phyloP scores from a whole-genome alignment of 2,329 filamentous ascomycete species.

The Acephala macrosclerotiorum region DNA sequence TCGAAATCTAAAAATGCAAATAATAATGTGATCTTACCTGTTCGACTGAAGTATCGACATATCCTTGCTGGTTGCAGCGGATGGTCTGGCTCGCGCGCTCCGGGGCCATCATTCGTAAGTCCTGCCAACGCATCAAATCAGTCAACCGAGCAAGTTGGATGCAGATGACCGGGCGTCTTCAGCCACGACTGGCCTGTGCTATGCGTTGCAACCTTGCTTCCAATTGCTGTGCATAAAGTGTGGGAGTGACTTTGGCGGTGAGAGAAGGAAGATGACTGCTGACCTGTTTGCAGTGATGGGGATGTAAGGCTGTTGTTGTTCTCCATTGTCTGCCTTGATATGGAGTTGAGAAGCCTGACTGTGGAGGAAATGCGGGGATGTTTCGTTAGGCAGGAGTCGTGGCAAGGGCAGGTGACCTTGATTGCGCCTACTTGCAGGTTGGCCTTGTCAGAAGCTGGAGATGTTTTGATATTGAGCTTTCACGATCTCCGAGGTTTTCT shows the following conservation, averaged over 20 bases:
- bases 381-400: slow-evolving; percentile 4
- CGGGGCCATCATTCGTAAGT: slow-evolving; percentile 35
- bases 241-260: slow-evolving; percentile 23
- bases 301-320: slow-evolving; percentile 17
- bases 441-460: slow-evolving; percentile 6
- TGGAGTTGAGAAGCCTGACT: background rate
- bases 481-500: background rate
- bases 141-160: slow-evolving; percentile 23
- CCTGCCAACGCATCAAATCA: slow-evolving; percentile 41
- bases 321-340: slow-evolving; percentile 9
- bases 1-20: slow-evolving; percentile 17
- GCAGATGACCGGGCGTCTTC: slow-evolving; percentile 24
- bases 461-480: background rate
- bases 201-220: slow-evolving; percentile 27
- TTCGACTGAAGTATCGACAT: slow-evolving; percentile 42
- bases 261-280: slow-evolving; percentile 18
- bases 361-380: background rate
- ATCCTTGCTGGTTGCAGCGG: slow-evolving; percentile 31
- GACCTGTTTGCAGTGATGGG: slow-evolving; percentile 20
- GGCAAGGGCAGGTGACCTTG: slow-evolving; percentile 7
- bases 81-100: slow-evolving; percentile 32
- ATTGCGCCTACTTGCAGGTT: background rate
- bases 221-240: slow-evolving; percentile 22
- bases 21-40: slow-evolving; percentile 32
- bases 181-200: slow-evolving; percentile 22